phyloP scores from a whole-genome alignment of 2,329 filamentous ascomycete genomes.

The Stagonosporopsis rhizophila region DNA sequence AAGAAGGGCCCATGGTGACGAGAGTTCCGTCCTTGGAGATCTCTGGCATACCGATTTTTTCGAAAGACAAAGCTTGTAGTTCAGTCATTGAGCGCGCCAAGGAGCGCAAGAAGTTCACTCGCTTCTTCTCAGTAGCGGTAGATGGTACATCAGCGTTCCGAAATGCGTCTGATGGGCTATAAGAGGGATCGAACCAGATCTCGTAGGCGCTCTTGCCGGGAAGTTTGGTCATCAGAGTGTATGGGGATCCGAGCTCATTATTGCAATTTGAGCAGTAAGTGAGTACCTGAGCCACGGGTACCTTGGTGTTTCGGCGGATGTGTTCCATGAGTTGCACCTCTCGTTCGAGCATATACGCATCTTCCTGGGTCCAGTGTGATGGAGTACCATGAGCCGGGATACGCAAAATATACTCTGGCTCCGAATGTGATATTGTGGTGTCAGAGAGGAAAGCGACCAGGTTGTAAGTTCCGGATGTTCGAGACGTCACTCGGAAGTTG shows the following conservation, averaged over 20 bases:
- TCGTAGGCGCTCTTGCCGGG: slow-evolving; percentile 15
- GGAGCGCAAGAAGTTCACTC: slow-evolving; percentile 25
- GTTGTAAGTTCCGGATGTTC: not conserved
- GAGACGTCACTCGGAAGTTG: not conserved
- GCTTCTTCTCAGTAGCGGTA: slow-evolving; percentile 1
- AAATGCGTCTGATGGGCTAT: not conserved
- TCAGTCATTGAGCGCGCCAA: slow-evolving; percentile 17
- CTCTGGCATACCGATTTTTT: slow-evolving; percentile 21
- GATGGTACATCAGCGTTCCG: slow-evolving; percentile 3
- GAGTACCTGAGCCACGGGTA: slow-evolving; percentile 22
- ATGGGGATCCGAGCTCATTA: slow-evolving; percentile 25
- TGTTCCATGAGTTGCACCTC: slow-evolving; percentile 8
- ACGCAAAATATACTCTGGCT: not conserved
- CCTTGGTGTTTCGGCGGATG: not conserved
- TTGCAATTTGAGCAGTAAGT: slow-evolving; percentile 15
- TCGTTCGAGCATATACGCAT: slow-evolving; percentile 12
- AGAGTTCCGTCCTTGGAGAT: not conserved
- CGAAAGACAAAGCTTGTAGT: slow-evolving; percentile 19
- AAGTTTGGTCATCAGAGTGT: slow-evolving; percentile 26
- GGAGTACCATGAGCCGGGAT: slow-evolving; percentile 9
- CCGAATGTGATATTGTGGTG: not conserved
- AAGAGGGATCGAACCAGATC: slow-evolving; percentile 21
- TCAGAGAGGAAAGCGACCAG: not conserved
- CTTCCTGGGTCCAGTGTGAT: not conserved
- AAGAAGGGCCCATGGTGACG: not conserved